A percentile compares a stretch with the other conserved stretches of the same genome.
Conservation (phyloP, 2,329 filamentous ascomycete genomes). For the Clonostachys rhizophaga region DNA sequence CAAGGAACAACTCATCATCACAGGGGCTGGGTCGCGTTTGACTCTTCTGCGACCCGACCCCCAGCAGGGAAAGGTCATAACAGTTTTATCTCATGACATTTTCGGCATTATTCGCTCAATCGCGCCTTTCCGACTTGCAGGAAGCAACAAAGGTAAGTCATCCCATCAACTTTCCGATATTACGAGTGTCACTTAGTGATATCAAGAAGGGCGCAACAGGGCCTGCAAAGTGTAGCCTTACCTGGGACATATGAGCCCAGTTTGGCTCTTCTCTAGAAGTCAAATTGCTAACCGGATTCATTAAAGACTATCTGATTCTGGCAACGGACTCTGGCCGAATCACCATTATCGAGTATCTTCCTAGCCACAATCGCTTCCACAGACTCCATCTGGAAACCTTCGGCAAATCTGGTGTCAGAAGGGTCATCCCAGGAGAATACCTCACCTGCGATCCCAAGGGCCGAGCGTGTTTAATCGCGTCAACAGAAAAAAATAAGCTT, state of each 20-base stretch:
- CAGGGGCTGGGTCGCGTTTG: constrained; percentile 85
- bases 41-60: constrained; percentile 84
- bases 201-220: constrained; percentile 12
- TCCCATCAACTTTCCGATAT: constrained; percentile 21
- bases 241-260: background rate
- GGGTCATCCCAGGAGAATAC: constrained; percentile 94
- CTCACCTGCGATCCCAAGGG: constrained; percentile 94
- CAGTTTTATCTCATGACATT: constrained; percentile 84
- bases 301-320: constrained; percentile 88
- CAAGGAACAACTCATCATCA: constrained; percentile 96
- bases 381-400: constrained; percentile 95
- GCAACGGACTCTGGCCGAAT: constrained; percentile 95
- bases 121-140: constrained; percentile 85
- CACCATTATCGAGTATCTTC: constrained; percentile 87
- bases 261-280: background rate
- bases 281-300: constrained; percentile 14
- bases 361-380: constrained; percentile 80
- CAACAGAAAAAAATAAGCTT: constrained; percentile 97
- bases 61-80: constrained; percentile 78
- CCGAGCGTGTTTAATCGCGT: constrained; percentile 88
- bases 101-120: constrained; percentile 94
- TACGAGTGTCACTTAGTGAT: constrained; percentile 64
- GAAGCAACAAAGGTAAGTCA: constrained; percentile 89
- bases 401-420: constrained; percentile 90
- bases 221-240: background rate